phyloP scores from a whole-genome alignment of 805 yeast species.

The Blastobotrys terrestris region DNA sequence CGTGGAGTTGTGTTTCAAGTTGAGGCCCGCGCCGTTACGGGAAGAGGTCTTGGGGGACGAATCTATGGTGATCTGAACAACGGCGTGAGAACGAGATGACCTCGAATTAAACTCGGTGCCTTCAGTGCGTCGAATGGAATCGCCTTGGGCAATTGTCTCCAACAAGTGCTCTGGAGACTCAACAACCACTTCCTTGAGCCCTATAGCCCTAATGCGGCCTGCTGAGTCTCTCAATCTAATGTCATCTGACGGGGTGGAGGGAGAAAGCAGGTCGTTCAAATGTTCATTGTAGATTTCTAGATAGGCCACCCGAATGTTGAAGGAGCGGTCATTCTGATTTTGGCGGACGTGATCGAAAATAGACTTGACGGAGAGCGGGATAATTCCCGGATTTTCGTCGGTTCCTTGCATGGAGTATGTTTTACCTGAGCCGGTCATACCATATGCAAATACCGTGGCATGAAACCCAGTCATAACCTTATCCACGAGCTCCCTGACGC shows the following conservation, averaged over 20 bases:
- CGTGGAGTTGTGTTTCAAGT: conserved; percentile 38
- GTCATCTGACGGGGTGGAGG: conserved; percentile 40
- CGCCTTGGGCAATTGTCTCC: conserved; percentile 59
- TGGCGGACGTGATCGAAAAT: conserved; percentile 44
- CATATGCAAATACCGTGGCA: conserved; percentile 88
- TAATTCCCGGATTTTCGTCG: conserved; percentile 57
- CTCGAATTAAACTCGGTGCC: conserved; percentile 86
- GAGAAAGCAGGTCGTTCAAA: conserved; percentile 64
- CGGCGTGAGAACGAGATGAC: conserved; percentile 89
- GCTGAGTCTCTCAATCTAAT: conserved; percentile 63
- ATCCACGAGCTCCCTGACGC: conserved; percentile 48
- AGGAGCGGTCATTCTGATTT: conserved; percentile 29
- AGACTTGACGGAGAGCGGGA: conserved; percentile 57
- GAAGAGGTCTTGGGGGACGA: conserved; percentile 32
- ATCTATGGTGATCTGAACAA: conserved; percentile 60
- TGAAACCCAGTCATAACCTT: conserved; percentile 69
- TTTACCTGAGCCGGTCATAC: conserved; percentile 92
- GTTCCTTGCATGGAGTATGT: conserved; percentile 82
- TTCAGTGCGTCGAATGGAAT: conserved; percentile 67
- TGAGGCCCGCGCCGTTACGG: not conserved
- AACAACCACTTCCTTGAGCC: conserved; percentile 60
- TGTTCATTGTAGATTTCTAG: conserved; percentile 85
- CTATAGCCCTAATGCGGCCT: conserved; percentile 68
- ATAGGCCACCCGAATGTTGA: conserved; percentile 58
- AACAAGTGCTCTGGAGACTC: conserved; percentile 53